A percentile compares a stretch with the other conserved stretches of the same genome.
phyloP scores from a whole-genome alignment of 2,329 filamentous ascomycete species.

The Fusarium bactridioides region DNA sequence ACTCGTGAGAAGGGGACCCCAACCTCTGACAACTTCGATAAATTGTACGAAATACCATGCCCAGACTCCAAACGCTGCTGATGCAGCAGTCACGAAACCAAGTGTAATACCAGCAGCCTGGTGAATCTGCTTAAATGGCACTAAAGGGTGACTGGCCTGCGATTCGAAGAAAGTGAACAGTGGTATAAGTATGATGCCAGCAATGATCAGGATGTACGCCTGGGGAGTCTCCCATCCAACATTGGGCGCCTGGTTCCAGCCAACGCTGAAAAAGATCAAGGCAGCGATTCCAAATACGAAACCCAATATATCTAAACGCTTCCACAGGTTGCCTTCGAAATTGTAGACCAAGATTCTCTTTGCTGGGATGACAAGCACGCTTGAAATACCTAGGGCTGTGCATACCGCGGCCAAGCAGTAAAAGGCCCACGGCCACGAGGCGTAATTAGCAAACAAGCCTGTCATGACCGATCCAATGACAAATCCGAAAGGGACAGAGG shows the following conservation, averaged over 20 bases:
- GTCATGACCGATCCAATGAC: slow-evolving; percentile 39
- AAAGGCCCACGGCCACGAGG: slow-evolving; percentile 39
- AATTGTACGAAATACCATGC: slow-evolving; percentile 39
- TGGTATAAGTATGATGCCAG: slow-evolving; percentile 24
- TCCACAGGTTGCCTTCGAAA: slow-evolving; percentile 39
- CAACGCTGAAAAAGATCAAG: slow-evolving; percentile 34
- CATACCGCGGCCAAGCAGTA: slow-evolving; percentile 35
- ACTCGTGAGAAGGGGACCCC: slow-evolving; percentile 30
- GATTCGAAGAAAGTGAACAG: slow-evolving; percentile 30
- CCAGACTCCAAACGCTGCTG: slow-evolving; percentile 39
- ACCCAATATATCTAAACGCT: slow-evolving; percentile 33
- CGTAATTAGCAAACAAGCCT: slow-evolving; percentile 33
- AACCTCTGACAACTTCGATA: slow-evolving; percentile 35
- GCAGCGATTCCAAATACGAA: slow-evolving; percentile 18
- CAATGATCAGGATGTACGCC: slow-evolving; percentile 32
- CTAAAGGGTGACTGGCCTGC: slow-evolving; percentile 33
- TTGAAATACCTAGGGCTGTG: slow-evolving; percentile 28
- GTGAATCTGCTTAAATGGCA: slow-evolving; percentile 35
- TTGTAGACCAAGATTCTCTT: slow-evolving; percentile 33
- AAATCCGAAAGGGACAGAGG: slow-evolving; percentile 35
- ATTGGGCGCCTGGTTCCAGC: slow-evolving; percentile 38
- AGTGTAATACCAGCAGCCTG: slow-evolving; percentile 22
- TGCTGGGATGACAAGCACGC: slow-evolving; percentile 33
- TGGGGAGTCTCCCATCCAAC: slow-evolving; percentile 24
- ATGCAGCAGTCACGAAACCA: slow-evolving; percentile 30